Base-by-base conservation (phyloP, 108 stramenopile species). In the Skeletonema grethae region DNA sequence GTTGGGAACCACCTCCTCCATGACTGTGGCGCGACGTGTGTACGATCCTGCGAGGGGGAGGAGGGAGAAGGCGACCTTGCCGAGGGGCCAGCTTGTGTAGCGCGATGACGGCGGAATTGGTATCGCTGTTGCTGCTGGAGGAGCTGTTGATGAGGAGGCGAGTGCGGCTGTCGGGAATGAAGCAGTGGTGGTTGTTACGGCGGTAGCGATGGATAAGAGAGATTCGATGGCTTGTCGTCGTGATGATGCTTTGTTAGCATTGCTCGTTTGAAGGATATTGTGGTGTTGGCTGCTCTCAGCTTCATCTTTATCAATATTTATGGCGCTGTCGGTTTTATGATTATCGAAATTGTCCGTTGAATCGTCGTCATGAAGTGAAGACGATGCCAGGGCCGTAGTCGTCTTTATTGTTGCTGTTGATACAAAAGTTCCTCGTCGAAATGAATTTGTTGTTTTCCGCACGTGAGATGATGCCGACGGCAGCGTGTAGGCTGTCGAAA, bases 61-160 rank as follows among this genome's bases (percentile, higher is more conserved):
- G 7, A 93, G 70, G 11, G 85, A 87, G 81, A 90, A 93, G 13
- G 92, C 92, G 16, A 93, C 84, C 56, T 90, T 93, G 13, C 92
- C 92, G 25, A 90, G 63, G 38, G 92, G 92, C 92, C 92, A 93
- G n/a, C 79, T 76, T 4, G 79, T 65, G 25, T 65, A 67, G 9
- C 58, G 29, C 15, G 77, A 57, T 57, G 71, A 68, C 25, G 77
- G 58, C 2, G 87, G 87, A 20, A 83, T 67, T n/a, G 87, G 85
- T 9, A 36, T 28, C 25, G 25, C 1, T 28, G 25, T 28, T 28
- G 25, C 60, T 18, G 16, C n/a, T 16, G 35, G 60, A 0, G 6
- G 50, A 24, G 3, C n/a, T n/a, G 50, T 53, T 22, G 50, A 8
- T 1, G 50, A 24, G 6, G 50, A 22, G 7, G 50, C 50, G 50